Evolutionary conservation across 2,329 filamentous ascomycete species (phyloP).

Genomic region (Aspergillus chevalieri): DNA sequence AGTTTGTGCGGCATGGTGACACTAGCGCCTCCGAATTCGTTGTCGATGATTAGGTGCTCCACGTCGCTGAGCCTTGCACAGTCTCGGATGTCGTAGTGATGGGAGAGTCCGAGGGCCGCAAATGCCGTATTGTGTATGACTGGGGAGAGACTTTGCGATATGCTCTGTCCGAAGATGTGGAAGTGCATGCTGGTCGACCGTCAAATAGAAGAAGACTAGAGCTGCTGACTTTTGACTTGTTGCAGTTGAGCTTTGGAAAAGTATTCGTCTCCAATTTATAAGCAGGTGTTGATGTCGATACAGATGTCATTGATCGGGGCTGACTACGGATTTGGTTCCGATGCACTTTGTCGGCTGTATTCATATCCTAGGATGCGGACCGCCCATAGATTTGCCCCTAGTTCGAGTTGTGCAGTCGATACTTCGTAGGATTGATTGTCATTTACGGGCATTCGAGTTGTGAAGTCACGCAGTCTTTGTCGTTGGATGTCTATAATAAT

Average conservation of each 20-base stretch:
- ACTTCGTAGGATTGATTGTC: too few relatives aligned
- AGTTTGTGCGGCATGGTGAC: conserved; percentile 48
- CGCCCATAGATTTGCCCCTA: too few relatives aligned
- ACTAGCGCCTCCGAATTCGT: conserved; percentile 75
- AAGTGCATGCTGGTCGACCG: neutral
- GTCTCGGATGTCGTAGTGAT: conserved; percentile 9
- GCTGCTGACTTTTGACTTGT: neutral
- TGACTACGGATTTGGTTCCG: neutral
- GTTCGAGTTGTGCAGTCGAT: too few relatives aligned
- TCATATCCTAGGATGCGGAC: too few relatives aligned
- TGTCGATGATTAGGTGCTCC: conserved; percentile 53
- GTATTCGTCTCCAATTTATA: neutral
- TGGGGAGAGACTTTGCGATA: conserved; percentile 13
- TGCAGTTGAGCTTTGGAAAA: neutral
- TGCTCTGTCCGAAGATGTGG: conserved; percentile 13
- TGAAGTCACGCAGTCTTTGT: too few relatives aligned
- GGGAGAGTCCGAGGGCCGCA: conserved; percentile 4
- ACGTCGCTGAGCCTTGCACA: conserved; percentile 8
- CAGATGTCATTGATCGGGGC: neutral
- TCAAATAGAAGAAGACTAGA: too few relatives aligned
- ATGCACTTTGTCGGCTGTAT: neutral
- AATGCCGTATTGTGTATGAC: conserved; percentile 17
- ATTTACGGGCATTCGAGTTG: too few relatives aligned
- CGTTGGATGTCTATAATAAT: too few relatives aligned
- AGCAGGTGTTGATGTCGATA: neutral